phyloP scores from a whole-genome alignment of 176 grass and related monocot genomes.

The Juncus inflexus region DNA sequence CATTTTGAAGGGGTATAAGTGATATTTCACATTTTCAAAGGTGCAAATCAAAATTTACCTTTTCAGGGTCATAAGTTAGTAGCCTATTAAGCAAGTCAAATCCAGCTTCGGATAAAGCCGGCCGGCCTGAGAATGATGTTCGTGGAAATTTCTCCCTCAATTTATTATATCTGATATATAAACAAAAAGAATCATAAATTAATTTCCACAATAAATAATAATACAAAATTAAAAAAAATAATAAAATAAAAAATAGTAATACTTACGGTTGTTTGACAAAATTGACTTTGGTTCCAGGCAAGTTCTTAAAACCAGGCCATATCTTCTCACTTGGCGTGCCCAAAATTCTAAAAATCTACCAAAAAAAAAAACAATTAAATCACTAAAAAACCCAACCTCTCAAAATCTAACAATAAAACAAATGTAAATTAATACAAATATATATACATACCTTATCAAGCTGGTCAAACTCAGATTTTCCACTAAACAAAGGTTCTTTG shows the following conservation, averaged over 20 bases:
- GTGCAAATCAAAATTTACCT: conserved; percentile 36
- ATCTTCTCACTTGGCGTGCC: conserved; percentile 64
- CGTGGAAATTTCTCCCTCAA: conserved; percentile 71
- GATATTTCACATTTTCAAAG: conserved; percentile 1
- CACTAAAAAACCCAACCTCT: conserved; percentile 1
- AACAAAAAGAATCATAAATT: neutral
- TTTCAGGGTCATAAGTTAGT: conserved; percentile 72
- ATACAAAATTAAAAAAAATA: conserved; percentile 5
- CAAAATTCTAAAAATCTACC: conserved; percentile 76
- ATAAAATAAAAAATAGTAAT: neutral
- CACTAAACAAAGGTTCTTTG: conserved; percentile 75
- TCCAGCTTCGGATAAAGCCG: conserved; percentile 74
- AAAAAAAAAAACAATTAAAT: conserved; percentile 29
- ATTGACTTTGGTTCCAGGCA: conserved; percentile 51
- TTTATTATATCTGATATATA: conserved; percentile 41
- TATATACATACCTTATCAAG: conserved; percentile 61
- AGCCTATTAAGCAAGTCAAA: conserved; percentile 89
- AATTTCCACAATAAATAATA: neutral
- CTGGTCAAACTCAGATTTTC: conserved; percentile 70
- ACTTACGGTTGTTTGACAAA: conserved; percentile 80
- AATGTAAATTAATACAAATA: conserved; percentile 13
- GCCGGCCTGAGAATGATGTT: conserved; percentile 30
- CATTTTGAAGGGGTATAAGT: conserved; percentile 3
- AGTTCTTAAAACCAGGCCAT: conserved; percentile 79
- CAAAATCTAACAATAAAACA: neutral